Conservation (phyloP, 768 basidiomycete genomes). For the Pisolithus orientalis region DNA sequence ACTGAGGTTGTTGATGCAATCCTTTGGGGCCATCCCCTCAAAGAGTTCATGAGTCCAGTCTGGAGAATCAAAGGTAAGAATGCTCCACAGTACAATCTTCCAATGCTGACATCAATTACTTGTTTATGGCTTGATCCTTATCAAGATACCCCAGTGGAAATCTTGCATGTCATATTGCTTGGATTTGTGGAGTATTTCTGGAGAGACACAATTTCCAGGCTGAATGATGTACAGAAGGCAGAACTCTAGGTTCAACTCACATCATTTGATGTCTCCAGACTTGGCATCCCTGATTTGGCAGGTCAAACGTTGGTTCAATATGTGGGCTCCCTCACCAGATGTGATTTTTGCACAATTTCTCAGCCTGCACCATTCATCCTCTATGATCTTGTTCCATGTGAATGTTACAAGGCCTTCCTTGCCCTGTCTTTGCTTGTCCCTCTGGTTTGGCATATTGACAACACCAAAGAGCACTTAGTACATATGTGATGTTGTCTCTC, state of each 20-base stretch:
- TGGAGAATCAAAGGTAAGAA: conserved; percentile 21
- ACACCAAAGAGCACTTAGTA: conserved; percentile 31
- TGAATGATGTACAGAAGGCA: conserved; percentile 21
- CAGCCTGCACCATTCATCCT: no score
- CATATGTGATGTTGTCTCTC: conserved; percentile 1
- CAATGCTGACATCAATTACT: neutral
- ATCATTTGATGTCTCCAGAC: conserved; percentile 5
- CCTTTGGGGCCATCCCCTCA: neutral
- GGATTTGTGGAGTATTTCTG: conserved; percentile 46
- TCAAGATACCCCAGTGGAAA: conserved; percentile 26
- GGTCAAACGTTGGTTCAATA: no score
- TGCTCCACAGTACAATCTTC: neutral
- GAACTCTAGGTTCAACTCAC: conserved; percentile 18
- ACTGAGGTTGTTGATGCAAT: no score
- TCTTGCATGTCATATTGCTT: conserved; percentile 36
- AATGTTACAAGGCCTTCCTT: no score
- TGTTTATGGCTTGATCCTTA: neutral
- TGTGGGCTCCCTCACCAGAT: no score
- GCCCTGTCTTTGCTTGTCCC: no score
- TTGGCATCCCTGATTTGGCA: no score
- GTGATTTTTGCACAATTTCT: no score
- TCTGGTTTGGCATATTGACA: conserved; percentile 27
- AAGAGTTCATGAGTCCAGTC: conserved; percentile 28
- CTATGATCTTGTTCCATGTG: no score
- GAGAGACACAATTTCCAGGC: conserved; percentile 29